Conservation (phyloP, 768 basidiomycete species). For the Pleurotus citrinopileatus region DNA sequence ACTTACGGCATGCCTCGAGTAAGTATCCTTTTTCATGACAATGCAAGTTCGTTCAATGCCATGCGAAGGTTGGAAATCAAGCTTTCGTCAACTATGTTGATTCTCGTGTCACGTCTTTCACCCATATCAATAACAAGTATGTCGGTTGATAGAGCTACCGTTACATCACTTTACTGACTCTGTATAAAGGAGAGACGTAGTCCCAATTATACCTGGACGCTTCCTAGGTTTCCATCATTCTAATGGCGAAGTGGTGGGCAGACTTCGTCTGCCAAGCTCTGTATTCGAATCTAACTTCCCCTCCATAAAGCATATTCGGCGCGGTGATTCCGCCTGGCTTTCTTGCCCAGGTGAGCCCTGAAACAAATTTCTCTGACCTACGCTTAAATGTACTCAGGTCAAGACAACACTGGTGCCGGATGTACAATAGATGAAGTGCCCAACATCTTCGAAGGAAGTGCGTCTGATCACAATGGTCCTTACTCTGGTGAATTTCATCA, state of each 20-base stretch:
- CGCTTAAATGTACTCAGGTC: conserved; percentile 33
- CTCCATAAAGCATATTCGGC: conserved; percentile 36
- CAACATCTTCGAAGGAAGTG: conserved; percentile 37
- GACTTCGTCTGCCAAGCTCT: background rate
- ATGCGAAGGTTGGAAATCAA: conserved; percentile 49
- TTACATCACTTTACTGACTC: no score
- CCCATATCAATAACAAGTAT: conserved; percentile 60
- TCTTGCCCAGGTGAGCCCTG: conserved; percentile 46
- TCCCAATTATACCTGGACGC: conserved; percentile 39
- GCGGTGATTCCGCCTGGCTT: conserved; percentile 43
- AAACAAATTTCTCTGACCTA: background rate
- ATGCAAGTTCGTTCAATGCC: background rate
- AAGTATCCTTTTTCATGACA: conserved; percentile 22
- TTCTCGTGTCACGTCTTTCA: conserved; percentile 36
- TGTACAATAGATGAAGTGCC: conserved; percentile 45
- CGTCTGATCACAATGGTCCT: conserved; percentile 42
- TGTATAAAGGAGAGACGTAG: conserved; percentile 38
- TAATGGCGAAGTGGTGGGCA: conserved; percentile 36
- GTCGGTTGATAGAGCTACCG: no score
- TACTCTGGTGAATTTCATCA: conserved; percentile 24
- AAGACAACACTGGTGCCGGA: conserved; percentile 50
- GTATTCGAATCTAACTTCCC: background rate
- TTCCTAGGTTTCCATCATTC: conserved; percentile 44
- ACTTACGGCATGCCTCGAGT: conserved; percentile 44
- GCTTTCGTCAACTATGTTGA: conserved; percentile 63